Evolutionary conservation across 2,329 filamentous ascomycete species (phyloP), one percentile per base, ranked within the genome.

Genomic region (Exophiala phaeomuriformis): DNA sequence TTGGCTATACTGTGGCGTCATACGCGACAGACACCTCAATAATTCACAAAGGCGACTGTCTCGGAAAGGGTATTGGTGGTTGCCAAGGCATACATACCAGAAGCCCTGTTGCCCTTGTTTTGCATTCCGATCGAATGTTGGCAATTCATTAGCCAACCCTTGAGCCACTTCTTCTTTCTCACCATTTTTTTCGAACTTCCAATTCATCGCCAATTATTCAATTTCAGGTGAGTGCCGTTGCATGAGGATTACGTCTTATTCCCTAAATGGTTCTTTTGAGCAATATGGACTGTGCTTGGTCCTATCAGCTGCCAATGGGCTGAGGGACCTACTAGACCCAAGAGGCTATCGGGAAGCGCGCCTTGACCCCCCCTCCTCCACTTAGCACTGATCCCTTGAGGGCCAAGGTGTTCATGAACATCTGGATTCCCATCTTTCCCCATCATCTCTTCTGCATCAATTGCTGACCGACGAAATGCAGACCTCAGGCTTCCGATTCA

Each of bases 51-150:
- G 36, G 27, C 37, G 40, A 46, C 45, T 35, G 43, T 47, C 52
- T 50, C 47, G 48, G 46, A 45, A 46, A 45, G 43, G 49, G 51
- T 40, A 53, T 53, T 42, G 44, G 27, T 56, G 32, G 49, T 53
- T 56, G 57, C 57, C 57, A 55, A 59, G 57, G 57, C 51, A 56
- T 51, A 52, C 51, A 59, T 51, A 56, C 51, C 51, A 58, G 47
- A 40, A 35, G 50, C 37, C 46, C 40, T 42, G 37, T 51, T 51
- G 51, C 57, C 57, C 57, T 59, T 59, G 56, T 56, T 56, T 48
- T 39, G 36, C 57, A 59, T 57, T 57, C 54, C 51, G 33, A 33
- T 33, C 35, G 49, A 49, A 44, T 53, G 57, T 27, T 37, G 37
- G 33, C 44, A 31, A 12, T 41, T 49, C 49, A 49, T 52, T 53